These are phyloP conservation scores for Epichloe aotearoae DNA, from an alignment of 2,329 filamentous ascomycete species.

Conservation along the genomic window DNA sequence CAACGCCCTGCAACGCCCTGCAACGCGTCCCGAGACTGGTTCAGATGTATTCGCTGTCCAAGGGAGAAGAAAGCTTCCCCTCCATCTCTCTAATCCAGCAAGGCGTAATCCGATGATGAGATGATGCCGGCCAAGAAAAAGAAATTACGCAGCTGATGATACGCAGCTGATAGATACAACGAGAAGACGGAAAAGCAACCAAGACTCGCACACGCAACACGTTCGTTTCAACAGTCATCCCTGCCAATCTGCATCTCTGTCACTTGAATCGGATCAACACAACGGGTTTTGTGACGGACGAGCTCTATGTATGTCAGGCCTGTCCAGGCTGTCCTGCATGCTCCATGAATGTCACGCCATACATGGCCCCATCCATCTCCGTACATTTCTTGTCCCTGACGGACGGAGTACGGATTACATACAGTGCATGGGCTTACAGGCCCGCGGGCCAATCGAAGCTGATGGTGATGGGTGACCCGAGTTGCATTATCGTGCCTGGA, in stretches of 20 bases:
- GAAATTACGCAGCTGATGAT: background rate
- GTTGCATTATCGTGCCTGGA: background rate
- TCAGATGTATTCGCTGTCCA: slow-evolving; percentile 2
- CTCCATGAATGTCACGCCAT: too few relatives aligned
- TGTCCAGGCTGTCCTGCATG: too few relatives aligned
- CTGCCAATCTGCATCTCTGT: slow-evolving; percentile 1
- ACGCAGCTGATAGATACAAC: background rate
- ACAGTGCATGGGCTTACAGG: too few relatives aligned
- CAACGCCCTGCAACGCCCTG: too few relatives aligned
- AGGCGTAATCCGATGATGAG: too few relatives aligned
- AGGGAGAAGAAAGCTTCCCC: background rate
- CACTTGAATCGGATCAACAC: background rate
- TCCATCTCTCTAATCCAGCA: background rate
- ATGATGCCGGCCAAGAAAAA: background rate
- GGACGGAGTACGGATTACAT: too few relatives aligned
- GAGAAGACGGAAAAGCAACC: background rate
- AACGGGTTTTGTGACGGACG: too few relatives aligned
- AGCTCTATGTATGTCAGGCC: too few relatives aligned
- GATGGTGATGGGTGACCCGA: background rate
- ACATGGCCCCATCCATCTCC: too few relatives aligned
- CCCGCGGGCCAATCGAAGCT: background rate
- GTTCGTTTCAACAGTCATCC: background rate
- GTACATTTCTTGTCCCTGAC: too few relatives aligned
- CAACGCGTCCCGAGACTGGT: background rate
- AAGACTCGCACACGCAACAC: background rate